Base-by-base conservation (phyloP, 805 yeast genomes). In the Candida wancherniae region DNA sequence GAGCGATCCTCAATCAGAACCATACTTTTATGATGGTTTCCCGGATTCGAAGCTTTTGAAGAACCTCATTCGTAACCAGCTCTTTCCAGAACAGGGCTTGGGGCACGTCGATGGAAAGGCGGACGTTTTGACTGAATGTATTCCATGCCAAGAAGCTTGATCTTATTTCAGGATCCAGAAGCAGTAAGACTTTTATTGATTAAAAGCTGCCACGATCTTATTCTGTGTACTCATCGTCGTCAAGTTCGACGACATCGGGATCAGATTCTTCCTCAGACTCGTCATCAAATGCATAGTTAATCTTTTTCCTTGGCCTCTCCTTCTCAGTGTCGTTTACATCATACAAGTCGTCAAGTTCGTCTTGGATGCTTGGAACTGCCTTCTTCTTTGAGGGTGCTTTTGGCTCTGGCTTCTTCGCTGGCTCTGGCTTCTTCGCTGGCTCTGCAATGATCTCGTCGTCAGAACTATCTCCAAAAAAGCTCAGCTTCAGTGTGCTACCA, bases 41-140 rank as follows among this genome's bases (percentile, higher is more conserved):
- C 96, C 96, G 0, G 95, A 87, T 52, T 75, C 90, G 11, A 87
- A 86, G 51, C 70, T 75, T 10, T 58, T 87, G 41, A 86, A 87
- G 55, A 78, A 77, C 37, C 61, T 71, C 29, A 73, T 86, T 4
- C 57, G 92, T 39, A 73, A 78, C 40, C 47, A 58, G 5, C 55
- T 81, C n/a, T 71, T 63, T 28, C 87, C 86, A 0, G 62, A 56
- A 1, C 58, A 63, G 9, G 49, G 58, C 9, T 55, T 84, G 40
- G 87, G 86, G 6, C 94, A 83, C 55, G 67, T 80, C 9, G 92
- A 83, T 19, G 45, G 48, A 9, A 22, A 25, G 24, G 28, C 41
- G 9, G 39, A 26, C 15, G 11, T 25, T 7, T 36, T 39, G 28
- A 33, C 36, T 9, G 40, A 42, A 8, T 43, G 47, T 25, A 17